Evolutionary conservation across 345 rosid genomes (phyloP).

Genomic region (Barbarea vulgaris): DNA sequence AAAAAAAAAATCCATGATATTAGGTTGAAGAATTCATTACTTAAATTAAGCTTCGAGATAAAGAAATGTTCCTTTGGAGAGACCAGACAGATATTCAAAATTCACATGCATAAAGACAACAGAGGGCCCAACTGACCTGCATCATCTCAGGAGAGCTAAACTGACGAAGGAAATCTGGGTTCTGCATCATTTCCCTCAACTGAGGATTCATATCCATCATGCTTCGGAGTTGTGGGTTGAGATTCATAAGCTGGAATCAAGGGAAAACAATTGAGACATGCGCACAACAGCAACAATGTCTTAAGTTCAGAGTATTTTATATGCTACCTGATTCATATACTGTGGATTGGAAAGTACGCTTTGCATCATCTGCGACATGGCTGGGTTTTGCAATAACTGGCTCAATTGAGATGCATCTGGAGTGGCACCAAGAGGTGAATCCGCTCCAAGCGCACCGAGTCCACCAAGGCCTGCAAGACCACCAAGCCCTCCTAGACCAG

Average conservation of each 20-base stretch:
- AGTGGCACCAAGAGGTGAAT: slow-evolving; percentile 47
- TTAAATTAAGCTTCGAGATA: neutral
- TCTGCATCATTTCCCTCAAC: slow-evolving; percentile 88
- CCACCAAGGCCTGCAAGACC: slow-evolving; percentile 67
- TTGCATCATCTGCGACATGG: slow-evolving; percentile 85
- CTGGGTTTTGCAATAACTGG: slow-evolving; percentile 83
- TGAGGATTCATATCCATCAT: slow-evolving; percentile 72
- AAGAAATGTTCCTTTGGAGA: neutral
- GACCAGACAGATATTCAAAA: neutral
- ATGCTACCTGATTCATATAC: slow-evolving; percentile 74
- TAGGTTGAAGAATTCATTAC: slow-evolving; percentile 3
- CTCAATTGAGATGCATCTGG: slow-evolving; percentile 61
- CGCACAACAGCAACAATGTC: neutral
- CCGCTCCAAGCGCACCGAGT: slow-evolving; percentile 62
- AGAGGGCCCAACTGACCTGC: slow-evolving; percentile 57
- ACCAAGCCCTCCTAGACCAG: slow-evolving; percentile 56
- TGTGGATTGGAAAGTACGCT: slow-evolving; percentile 73
- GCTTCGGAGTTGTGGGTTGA: slow-evolving; percentile 62
- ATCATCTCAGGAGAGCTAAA: slow-evolving; percentile 72
- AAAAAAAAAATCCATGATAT: slow-evolving; percentile 9
- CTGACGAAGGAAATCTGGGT: slow-evolving; percentile 75
- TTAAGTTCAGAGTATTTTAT: neutral
- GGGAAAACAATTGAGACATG: neutral
- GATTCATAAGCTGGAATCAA: slow-evolving; percentile 53
- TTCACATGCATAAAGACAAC: slow-evolving; percentile 11